phyloP scores from a whole-genome alignment of 257 asterid species.

The Fraxinus excelsior region DNA sequence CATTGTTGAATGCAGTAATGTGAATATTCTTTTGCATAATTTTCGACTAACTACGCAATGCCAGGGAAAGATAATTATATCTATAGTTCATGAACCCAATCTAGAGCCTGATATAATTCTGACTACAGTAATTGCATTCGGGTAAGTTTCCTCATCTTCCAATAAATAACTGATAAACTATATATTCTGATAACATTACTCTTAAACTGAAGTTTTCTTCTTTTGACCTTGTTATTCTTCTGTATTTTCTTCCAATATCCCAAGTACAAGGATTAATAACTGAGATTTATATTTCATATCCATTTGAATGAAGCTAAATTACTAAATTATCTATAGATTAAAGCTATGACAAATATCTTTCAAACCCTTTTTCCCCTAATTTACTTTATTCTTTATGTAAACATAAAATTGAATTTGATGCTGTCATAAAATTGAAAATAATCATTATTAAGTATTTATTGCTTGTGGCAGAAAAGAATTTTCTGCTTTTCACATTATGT shows the following conservation, averaged over 20 bases:
- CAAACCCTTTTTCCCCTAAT: not conserved
- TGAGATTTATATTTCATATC: not conserved
- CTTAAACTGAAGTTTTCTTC: constrained; percentile 8
- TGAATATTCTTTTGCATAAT: constrained; percentile 41
- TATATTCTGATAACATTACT: constrained; percentile 6
- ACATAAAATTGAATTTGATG: not conserved
- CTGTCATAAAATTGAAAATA: not conserved
- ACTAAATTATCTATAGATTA: constrained; percentile 2
- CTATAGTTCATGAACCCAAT: constrained; percentile 58
- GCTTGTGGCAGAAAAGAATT: not conserved
- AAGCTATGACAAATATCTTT: not conserved
- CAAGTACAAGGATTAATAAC: no score
- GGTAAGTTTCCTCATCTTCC: constrained; percentile 54
- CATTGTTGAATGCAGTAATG: constrained; percentile 48
- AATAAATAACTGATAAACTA: constrained; percentile 7
- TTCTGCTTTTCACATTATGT: not conserved
- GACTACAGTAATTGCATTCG: constrained; percentile 70
- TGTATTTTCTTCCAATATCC: constrained; percentile 4
- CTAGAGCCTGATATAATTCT: constrained; percentile 57
- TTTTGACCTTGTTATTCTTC: not conserved
- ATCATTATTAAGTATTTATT: not conserved
- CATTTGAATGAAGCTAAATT: constrained; percentile 13
- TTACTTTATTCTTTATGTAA: not conserved
- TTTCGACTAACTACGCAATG: constrained; percentile 59
- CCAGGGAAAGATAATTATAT: constrained; percentile 53